Evolutionary conservation across 129 eudicot genomes (phyloP).

Genomic region (Saussurea involucrata): DNA sequence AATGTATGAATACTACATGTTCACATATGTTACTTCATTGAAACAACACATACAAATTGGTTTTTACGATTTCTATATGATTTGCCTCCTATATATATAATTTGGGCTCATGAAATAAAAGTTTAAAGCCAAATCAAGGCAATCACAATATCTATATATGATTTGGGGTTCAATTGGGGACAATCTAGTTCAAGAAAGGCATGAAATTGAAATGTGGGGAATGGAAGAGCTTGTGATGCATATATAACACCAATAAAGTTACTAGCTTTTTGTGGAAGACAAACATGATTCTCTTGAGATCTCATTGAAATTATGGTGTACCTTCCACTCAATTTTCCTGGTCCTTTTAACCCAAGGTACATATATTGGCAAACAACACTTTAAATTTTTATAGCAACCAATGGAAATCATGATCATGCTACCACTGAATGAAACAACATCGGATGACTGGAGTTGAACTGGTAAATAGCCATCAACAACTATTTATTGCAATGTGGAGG

Average conservation of each 20-base stretch:
- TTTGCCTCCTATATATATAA: no score
- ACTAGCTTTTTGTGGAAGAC: slow-evolving; percentile 24
- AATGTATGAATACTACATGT: no score
- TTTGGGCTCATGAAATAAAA: neutral
- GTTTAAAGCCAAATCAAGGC: neutral
- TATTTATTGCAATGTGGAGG: neutral
- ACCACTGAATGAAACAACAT: neutral
- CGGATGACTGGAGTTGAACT: neutral
- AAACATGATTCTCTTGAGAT: slow-evolving; percentile 33
- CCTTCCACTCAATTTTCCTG: slow-evolving; percentile 17
- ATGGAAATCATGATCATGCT: slow-evolving; percentile 7
- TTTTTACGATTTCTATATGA: neutral
- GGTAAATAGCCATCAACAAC: neutral
- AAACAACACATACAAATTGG: neutral
- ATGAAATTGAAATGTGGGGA: neutral
- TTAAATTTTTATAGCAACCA: slow-evolving; percentile 2
- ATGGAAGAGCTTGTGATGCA: slow-evolving; percentile 10
- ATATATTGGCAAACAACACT: slow-evolving; percentile 18
- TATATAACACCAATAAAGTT: slow-evolving; percentile 23
- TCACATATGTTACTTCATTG: no score
- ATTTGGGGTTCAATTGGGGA: neutral
- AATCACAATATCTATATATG: neutral
- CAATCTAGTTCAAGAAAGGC: slow-evolving; percentile 1
- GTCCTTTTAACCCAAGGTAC: slow-evolving; percentile 15
- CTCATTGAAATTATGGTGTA: slow-evolving; percentile 26